These are phyloP conservation scores for Kuraishia piskuri DNA, from an alignment of 805 yeast species.

Conservation along the genomic window DNA sequence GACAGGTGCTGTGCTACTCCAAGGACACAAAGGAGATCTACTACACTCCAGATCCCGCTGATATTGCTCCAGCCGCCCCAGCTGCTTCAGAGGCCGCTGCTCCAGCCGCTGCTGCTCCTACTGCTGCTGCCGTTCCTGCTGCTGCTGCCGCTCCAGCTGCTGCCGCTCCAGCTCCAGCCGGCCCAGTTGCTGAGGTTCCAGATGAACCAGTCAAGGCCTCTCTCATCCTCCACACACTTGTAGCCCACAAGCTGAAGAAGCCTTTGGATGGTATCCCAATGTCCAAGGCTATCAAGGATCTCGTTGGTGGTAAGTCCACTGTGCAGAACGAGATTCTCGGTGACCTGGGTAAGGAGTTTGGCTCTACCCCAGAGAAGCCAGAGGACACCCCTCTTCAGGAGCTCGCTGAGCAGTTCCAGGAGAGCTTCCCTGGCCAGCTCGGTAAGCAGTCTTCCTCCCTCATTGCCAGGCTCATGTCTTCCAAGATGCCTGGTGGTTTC, in stretches of 20 bases:
- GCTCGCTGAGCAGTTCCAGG: slow-evolving; percentile 93
- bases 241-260: slow-evolving; percentile 94
- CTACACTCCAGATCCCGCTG: slow-evolving; percentile 80
- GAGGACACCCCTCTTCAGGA: slow-evolving; percentile 96
- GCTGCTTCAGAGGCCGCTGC: slow-evolving; percentile 24
- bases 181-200: slow-evolving; percentile 75
- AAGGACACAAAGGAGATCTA: slow-evolving; percentile 95
- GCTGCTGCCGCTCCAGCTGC: slow-evolving; percentile 54
- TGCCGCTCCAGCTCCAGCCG: slow-evolving; percentile 62
- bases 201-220: slow-evolving; percentile 88
- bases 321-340: slow-evolving; percentile 98
- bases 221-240: slow-evolving; percentile 76
- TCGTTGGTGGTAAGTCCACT: slow-evolving; percentile 98
- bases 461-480: slow-evolving; percentile 83
- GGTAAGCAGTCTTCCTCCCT: slow-evolving; percentile 92
- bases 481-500: slow-evolving; percentile 99
- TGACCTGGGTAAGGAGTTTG: slow-evolving; percentile 97
- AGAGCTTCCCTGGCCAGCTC: slow-evolving; percentile 74
- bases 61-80: slow-evolving; percentile 28
- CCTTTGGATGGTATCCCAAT: slow-evolving; percentile 77
- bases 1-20: slow-evolving; percentile 93
- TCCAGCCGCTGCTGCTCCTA: slow-evolving; percentile 25
- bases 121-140: slow-evolving; percentile 45
- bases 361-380: slow-evolving; percentile 97
- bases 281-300: slow-evolving; percentile 90